phyloP scores from a whole-genome alignment of 139 green algal genomes.

The Eudorina sp. region DNA sequence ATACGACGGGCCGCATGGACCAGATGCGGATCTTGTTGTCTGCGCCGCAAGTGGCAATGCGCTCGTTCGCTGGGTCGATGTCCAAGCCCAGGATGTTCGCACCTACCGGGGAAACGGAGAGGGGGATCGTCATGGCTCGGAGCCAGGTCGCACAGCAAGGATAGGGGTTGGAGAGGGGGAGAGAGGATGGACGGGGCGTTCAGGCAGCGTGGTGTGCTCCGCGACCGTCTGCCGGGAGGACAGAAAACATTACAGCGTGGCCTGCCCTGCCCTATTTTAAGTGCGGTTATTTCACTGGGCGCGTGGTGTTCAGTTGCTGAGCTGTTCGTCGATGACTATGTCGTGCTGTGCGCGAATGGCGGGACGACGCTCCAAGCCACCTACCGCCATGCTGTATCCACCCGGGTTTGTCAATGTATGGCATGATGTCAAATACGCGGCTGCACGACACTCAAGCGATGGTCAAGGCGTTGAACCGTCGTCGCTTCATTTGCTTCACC shows the following conservation, averaged over 20 bases:
- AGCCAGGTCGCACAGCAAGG: too few species aligned
- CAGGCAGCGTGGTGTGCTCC: too few species aligned
- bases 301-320: too few species aligned
- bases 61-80: constrained; percentile 67
- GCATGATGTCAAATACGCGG: not conserved
- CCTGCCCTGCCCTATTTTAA: too few species aligned
- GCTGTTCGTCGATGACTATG: too few species aligned
- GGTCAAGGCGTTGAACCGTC: not conserved
- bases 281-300: too few species aligned
- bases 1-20: constrained; percentile 75
- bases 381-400: constrained; percentile 51
- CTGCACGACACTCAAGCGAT: not conserved
- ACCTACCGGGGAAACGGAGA: not conserved
- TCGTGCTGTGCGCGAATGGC: too few species aligned
- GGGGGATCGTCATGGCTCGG: not conserved
- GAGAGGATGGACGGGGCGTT: too few species aligned
- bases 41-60: constrained; percentile 82
- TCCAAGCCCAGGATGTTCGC: constrained; percentile 80
- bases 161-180: too few species aligned
- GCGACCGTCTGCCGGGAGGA: too few species aligned
- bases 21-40: constrained; percentile 84
- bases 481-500: not conserved
- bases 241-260: too few species aligned
- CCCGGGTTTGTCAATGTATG: constrained; percentile 42
- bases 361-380: not conserved